Evolutionary conservation across 176 grass and related monocot genomes (phyloP), one percentile per base, ranked within the genome.

Genomic region (Aegilops tauschii): DNA sequence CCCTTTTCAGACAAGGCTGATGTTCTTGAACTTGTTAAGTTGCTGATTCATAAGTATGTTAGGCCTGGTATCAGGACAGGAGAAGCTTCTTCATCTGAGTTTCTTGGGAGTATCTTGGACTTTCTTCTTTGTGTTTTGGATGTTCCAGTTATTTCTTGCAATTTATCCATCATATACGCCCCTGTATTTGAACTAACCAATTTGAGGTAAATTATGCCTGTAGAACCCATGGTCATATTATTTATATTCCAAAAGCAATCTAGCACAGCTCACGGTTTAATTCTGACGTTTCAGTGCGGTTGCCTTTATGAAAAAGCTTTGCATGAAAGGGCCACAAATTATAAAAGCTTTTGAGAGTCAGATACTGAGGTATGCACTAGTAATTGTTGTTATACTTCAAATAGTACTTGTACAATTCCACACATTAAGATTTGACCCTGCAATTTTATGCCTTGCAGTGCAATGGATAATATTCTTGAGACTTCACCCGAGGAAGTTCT

Each of bases 61-160:
- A 52, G 47, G 23, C 77, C 92, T 84, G 76, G 70, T 79, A 86
- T 61, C 78, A 76, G 73, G 47, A 67, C 45, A 65, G 79, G 86
- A 50, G 79, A 90, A 63, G 54, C 73, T 76, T 68, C 73, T 31
- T 82, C 84, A 77, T 85, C 78, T 76, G 71, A 90, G 61, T 83
- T 95, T 90, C 83, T 87, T 65, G 84, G 62, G 65, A 95, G 84
- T 65, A 79, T 98, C 79, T 91, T 98, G 91, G 81, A 90, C 34
- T 84, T 95, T 64, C 84, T 98, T 72, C 88, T 95, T 72, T 88
- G 78, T 84, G 81, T 93, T 95, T 88, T 98, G 65, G 93, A 98
- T 95, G 73, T 92, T 88, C 90, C 92, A 72, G 37, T 83, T 35
- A 83, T 95, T 73, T 78, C 89, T 76, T 82, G 7, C 58, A 86